Conservation (phyloP, 495 filamentous ascomycete genomes). For the Aspergillus hancockii region DNA sequence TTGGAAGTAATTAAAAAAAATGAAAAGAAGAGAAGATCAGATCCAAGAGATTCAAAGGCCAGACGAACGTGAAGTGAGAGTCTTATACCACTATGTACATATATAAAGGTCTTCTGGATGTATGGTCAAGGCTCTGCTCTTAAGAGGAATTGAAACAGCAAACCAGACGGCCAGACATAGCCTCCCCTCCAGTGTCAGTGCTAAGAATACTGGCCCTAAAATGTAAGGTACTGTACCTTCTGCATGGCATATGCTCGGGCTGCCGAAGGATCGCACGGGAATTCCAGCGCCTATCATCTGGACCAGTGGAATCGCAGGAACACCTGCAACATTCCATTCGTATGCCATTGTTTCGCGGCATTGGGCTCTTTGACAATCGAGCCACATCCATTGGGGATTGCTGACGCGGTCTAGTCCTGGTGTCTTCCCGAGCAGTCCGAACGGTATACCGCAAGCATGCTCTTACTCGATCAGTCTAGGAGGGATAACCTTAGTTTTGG, state of each 20-base stretch:
- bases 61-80: no score
- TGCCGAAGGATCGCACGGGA: conserved; percentile 2
- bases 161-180: background rate
- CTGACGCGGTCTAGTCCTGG: background rate
- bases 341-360: conserved; percentile 3
- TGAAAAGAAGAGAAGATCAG: no score
- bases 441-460: background rate
- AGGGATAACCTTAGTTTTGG: background rate
- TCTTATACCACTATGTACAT: no score
- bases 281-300: conserved; percentile 1
- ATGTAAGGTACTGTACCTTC: conserved; percentile 9
- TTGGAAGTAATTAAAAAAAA: no score
- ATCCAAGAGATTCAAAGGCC: no score
- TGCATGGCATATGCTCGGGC: conserved; percentile 10
- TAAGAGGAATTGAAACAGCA: no score
- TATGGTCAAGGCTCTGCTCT: no score
- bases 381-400: background rate
- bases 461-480: background rate
- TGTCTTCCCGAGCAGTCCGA: background rate
- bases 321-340: conserved; percentile 1
- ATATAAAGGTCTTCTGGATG: no score
- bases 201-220: background rate
- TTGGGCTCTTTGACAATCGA: background rate
- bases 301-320: background rate
- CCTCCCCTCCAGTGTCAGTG: background rate